Conservation (phyloP, 2,329 filamentous ascomycete genomes). For the Claviceps capensis region DNA sequence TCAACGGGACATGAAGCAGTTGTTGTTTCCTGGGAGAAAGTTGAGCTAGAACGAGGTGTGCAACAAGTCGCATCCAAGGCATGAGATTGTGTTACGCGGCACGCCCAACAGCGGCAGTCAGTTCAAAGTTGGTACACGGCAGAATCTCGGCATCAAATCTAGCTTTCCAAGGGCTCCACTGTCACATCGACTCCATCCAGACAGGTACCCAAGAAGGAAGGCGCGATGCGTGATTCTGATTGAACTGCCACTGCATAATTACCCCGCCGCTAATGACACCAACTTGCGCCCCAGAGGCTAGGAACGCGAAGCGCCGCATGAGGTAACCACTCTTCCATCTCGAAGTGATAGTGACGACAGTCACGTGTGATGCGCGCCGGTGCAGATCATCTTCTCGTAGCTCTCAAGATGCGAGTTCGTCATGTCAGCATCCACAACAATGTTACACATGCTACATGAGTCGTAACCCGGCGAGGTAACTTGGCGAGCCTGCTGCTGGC, state of each 20-base stretch:
- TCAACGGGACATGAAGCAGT: not conserved
- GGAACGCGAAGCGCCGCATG: not conserved
- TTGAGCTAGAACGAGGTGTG: not conserved
- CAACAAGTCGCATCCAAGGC: no score
- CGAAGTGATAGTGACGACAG: not conserved
- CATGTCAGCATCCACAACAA: not conserved
- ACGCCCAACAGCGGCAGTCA: no score
- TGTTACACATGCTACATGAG: not conserved
- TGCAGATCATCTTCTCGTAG: not conserved
- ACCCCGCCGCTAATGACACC: not conserved
- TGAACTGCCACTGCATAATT: not conserved
- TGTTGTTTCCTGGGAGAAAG: not conserved
- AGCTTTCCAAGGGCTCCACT: not conserved
- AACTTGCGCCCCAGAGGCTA: not conserved
- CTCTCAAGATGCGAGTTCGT: not conserved
- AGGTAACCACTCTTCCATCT: no score
- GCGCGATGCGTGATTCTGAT: not conserved
- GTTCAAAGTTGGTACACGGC: not conserved
- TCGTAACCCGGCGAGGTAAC: not conserved
- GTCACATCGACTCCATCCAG: not conserved
- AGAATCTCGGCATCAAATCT: not conserved
- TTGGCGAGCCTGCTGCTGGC: not conserved
- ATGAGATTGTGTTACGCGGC: not conserved
- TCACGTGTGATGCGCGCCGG: not conserved
- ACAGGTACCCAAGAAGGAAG: not conserved